A percentile compares a stretch with the other conserved stretches of the same genome.
Evolutionary conservation across 257 asterid species (phyloP).

Genomic region (Gynochthodes officinalis): DNA sequence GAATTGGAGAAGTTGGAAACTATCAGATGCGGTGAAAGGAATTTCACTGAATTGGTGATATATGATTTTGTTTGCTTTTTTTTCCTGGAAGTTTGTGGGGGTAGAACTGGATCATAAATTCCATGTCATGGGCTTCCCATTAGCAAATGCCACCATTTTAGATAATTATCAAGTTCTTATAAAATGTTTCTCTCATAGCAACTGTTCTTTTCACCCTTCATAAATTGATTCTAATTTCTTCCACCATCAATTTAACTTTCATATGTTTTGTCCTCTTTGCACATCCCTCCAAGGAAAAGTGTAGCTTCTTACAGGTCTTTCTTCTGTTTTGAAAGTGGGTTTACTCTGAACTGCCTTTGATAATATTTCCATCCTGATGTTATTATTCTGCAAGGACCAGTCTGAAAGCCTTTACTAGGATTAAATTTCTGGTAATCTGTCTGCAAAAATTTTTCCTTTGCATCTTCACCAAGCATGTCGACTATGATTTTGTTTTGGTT

Average conservation of each 20-base stretch:
- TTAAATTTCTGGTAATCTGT: not conserved
- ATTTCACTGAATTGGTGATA: not conserved
- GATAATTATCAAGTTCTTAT: not conserved
- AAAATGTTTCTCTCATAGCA: not conserved
- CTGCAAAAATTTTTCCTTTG: not conserved
- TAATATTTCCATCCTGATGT: not conserved
- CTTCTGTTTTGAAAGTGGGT: not conserved
- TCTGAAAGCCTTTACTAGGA: not conserved
- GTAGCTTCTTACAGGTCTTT: conserved; percentile 95
- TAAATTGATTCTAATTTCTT: not conserved
- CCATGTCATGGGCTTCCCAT: not conserved
- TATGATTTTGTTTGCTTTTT: not conserved
- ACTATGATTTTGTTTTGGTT: not conserved
- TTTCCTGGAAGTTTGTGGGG: not conserved
- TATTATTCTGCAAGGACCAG: not conserved
- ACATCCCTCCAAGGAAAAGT: conserved; percentile 94
- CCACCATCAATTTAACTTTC: conserved; percentile 15
- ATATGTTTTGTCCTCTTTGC: conserved; percentile 26
- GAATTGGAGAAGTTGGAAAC: not conserved
- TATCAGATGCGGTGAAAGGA: not conserved
- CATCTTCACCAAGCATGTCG: not conserved
- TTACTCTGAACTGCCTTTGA: conserved; percentile 12
- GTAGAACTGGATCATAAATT: not conserved
- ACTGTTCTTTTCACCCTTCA: not conserved
- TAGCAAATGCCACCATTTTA: not conserved